Conservation (phyloP, 495 filamentous ascomycete species). For the Penicillium coprophilum region DNA sequence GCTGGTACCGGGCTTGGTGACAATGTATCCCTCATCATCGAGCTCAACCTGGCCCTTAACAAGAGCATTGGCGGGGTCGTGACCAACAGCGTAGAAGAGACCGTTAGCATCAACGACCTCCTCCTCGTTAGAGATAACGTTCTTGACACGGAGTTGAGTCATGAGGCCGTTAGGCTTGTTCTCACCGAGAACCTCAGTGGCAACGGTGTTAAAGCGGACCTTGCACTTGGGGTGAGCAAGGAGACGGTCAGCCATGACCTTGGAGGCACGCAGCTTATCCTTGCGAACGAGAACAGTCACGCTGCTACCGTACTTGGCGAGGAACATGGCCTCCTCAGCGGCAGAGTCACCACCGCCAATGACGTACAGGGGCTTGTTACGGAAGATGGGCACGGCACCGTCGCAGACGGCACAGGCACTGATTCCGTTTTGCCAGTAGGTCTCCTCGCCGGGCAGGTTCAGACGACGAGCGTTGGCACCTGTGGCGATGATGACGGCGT, state of each 20-base stretch:
- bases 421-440: slow-evolving; percentile 96
- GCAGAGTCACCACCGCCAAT: slow-evolving; percentile 97
- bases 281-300: slow-evolving; percentile 90
- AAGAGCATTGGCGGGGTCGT: slow-evolving; percentile 86
- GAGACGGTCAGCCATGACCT: slow-evolving; percentile 87
- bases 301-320: slow-evolving; percentile 94
- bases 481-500: slow-evolving; percentile 90
- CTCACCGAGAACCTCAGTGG: slow-evolving; percentile 79
- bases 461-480: slow-evolving; percentile 87
- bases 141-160: slow-evolving; percentile 77
- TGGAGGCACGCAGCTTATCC: slow-evolving; percentile 81
- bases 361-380: slow-evolving; percentile 90
- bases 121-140: slow-evolving; percentile 72
- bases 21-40: slow-evolving; percentile 84
- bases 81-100: slow-evolving; percentile 95
- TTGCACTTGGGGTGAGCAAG: slow-evolving; percentile 82
- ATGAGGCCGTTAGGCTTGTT: slow-evolving; percentile 72
- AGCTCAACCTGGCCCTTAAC: slow-evolving; percentile 85
- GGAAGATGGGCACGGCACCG: slow-evolving; percentile 95
- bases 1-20: slow-evolving; percentile 86
- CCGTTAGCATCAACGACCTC: slow-evolving; percentile 86
- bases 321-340: slow-evolving; percentile 94
- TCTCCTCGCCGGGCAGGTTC: slow-evolving; percentile 82
- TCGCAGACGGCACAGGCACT: slow-evolving; percentile 97
- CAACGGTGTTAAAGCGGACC: slow-evolving; percentile 80